phyloP scores from a whole-genome alignment of 768 basidiomycete species.

The Favolaschia claudopus region DNA sequence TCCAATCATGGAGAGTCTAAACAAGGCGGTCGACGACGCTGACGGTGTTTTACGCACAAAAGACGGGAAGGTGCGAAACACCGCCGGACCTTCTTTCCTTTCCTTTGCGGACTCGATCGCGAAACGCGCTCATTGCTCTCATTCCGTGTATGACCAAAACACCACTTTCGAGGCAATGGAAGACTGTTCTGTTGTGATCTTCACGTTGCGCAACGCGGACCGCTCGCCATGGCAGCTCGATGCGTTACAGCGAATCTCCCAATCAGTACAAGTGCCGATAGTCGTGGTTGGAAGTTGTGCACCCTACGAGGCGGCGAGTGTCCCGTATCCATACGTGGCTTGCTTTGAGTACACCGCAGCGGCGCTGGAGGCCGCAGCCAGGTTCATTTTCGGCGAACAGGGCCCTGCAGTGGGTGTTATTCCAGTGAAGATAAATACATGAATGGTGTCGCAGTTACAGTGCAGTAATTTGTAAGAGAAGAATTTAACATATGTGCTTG shows the following conservation, averaged over 20 bases:
- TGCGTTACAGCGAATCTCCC: slow-evolving; percentile 40
- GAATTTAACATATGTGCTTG: not conserved
- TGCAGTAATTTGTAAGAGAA: not conserved
- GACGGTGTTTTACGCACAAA: slow-evolving; percentile 51
- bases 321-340: slow-evolving; percentile 47
- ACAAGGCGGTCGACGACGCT: slow-evolving; percentile 67
- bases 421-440: slow-evolving; percentile 7
- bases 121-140: slow-evolving; percentile 42
- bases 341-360: slow-evolving; percentile 67
- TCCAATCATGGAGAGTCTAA: slow-evolving; percentile 63
- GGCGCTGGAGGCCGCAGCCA: slow-evolving; percentile 55
- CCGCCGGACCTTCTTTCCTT: slow-evolving; percentile 62
- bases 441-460: slow-evolving; percentile 8
- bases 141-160: slow-evolving; percentile 53
- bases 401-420: slow-evolving; percentile 6
- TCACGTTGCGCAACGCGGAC: slow-evolving; percentile 66
- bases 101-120: slow-evolving; percentile 53
- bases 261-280: slow-evolving; percentile 38
- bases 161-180: slow-evolving; percentile 14
- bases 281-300: slow-evolving; percentile 67
- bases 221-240: slow-evolving; percentile 59
- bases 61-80: slow-evolving; percentile 59
- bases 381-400: slow-evolving; percentile 50
- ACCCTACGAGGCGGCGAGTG: slow-evolving; percentile 65
- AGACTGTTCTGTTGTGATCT: slow-evolving; percentile 48